Percentiles rank a stretch among this genome's conserved stretches.
phyloP scores from a whole-genome alignment of 306 rosid species.

The Lagenaria siceraria region DNA sequence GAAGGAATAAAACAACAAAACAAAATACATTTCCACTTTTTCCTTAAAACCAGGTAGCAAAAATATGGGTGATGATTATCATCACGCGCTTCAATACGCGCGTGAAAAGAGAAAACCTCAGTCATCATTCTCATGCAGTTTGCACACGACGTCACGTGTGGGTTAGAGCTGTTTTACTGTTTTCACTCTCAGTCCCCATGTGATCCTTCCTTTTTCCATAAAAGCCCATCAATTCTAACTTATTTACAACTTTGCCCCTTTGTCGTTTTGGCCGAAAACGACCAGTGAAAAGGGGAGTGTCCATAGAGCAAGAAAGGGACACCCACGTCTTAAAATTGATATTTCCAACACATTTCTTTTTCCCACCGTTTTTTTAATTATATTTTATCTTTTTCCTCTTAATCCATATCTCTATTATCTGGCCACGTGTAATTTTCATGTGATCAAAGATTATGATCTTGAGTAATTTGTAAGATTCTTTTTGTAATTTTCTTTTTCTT shows the following conservation, averaged over 20 bases:
- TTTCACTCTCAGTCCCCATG: conserved; percentile 1
- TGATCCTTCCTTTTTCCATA: neutral
- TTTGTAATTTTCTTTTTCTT: neutral
- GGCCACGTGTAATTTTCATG: conserved; percentile 5
- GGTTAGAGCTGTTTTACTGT: neutral
- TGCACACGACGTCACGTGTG: conserved; percentile 6
- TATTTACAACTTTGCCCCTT: neutral
- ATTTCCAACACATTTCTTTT: neutral
- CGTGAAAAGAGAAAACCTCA: neutral
- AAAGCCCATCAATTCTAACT: neutral
- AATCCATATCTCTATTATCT: neutral
- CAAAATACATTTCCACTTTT: neutral
- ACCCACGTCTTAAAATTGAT: neutral
- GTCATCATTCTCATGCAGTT: neutral
- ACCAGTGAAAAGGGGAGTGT: neutral
- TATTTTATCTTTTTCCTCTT: neutral
- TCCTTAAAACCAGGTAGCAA: neutral
- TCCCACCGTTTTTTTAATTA: neutral
- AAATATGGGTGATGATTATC: neutral
- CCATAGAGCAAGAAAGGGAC: neutral
- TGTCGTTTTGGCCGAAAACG: conserved; percentile 2
- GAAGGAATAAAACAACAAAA: too few relatives aligned
- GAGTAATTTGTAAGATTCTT: neutral
- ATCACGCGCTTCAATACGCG: neutral
- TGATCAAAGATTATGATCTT: neutral